Evolutionary conservation across 768 basidiomycete species (phyloP), one percentile per base, ranked within the genome.

Genomic region (Macrolepiota fuliginosa): DNA sequence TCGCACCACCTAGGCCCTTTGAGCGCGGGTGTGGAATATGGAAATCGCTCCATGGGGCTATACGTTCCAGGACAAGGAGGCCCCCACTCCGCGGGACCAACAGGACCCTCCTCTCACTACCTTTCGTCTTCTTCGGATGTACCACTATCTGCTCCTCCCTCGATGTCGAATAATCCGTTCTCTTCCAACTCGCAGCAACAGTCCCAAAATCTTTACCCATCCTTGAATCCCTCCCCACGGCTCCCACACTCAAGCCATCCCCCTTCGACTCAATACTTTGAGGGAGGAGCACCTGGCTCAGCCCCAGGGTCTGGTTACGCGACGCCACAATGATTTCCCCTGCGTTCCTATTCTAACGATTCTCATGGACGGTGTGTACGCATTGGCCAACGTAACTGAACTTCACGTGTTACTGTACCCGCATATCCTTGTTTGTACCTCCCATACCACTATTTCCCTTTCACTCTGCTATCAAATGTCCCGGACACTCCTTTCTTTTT

Each of bases 71-170:
- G 76, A 32, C 77, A 76, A 58, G 75, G 75, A 15, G 51, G 54
- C 46, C 74, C 79, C 62, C 79, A 81, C 72, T 77, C 81, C 65
- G 75, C 75, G 49, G 74, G 74, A 17, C 72, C 76, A 61, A 67
- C 70, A 25, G 56, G 42, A 29, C 73, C 69, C 6, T 69, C 76
- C 24, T 70, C 73, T 27, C 73, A 75, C 55, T 77, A 76, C 67
- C 32, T 58, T 47, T 27, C 55, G n/a, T 70, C 76, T 63, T 68
- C 74, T 56, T 75, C 76, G 52, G 77, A 78, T 22, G 76, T 84
- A 22, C 83, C 85, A 9, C 75, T 85, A 66, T 81, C 84, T 19
- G 81, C 84, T 4, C 78, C 83, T 0, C 74, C 83, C 22, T 77
- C 84, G 54, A 70, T 84, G 65, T 74, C 82, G 32, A 73, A 71